phyloP scores from a whole-genome alignment of 306 rosid genomes.

The Leucaena leucocephala region DNA sequence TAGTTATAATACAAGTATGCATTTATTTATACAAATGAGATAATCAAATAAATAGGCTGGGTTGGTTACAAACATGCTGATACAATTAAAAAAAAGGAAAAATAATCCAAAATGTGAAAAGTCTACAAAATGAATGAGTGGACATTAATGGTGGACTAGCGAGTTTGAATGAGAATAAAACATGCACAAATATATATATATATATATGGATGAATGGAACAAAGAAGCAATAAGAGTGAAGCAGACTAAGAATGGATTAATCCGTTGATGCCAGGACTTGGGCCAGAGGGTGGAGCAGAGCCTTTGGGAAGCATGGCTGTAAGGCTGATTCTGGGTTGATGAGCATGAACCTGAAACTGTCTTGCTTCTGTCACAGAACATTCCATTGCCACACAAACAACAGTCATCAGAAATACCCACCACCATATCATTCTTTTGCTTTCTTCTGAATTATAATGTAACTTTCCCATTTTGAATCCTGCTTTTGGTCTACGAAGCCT shows the following conservation, averaged over 20 bases:
- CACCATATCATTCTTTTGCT: neutral
- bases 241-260: neutral
- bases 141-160: neutral
- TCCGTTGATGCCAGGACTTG: slow-evolving; percentile 37
- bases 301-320: slow-evolving; percentile 40
- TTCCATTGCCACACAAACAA: slow-evolving; percentile 18
- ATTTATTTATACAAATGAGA: neutral
- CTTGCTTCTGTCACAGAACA: slow-evolving; percentile 28
- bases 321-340: neutral
- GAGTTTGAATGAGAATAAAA: neutral
- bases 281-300: slow-evolving; percentile 36
- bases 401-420: slow-evolving; percentile 14
- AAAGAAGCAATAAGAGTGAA: neutral
- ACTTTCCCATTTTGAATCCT: slow-evolving; percentile 4
- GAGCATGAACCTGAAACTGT: neutral
- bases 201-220: neutral
- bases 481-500: neutral
- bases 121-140: neutral
- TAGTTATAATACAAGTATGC: neutral
- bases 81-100: neutral
- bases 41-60: neutral
- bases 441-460: neutral
- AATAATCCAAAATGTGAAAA: neutral
- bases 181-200: no score
- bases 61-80: neutral